A percentile compares a stretch with the other conserved stretches of the same genome.
Conservation (phyloP, 2,329 filamentous ascomycete genomes). For the Fusarium beomiforme region DNA sequence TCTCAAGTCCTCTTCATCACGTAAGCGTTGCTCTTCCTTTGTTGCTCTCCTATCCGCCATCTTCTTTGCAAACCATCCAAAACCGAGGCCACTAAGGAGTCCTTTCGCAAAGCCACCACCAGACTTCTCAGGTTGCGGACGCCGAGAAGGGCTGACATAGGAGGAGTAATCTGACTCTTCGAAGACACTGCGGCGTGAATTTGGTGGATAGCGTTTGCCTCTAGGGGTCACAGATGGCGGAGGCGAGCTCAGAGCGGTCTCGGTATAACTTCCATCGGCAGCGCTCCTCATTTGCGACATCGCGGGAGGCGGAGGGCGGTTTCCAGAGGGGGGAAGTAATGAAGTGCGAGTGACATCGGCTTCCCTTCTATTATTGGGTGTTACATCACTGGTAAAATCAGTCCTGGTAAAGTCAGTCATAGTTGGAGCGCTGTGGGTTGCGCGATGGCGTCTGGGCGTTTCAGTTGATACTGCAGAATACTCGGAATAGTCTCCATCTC, state of each 20-base stretch:
- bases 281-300: constrained; percentile 60
- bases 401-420: constrained; percentile 55
- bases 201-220: constrained; percentile 57
- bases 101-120: constrained; percentile 65
- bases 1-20: constrained; percentile 63
- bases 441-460: constrained; percentile 62
- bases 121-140: constrained; percentile 57
- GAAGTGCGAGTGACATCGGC: constrained; percentile 50
- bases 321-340: constrained; percentile 58
- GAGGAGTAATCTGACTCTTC: constrained; percentile 69
- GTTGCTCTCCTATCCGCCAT: constrained; percentile 65
- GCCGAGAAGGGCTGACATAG: constrained; percentile 70
- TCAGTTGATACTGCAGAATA: constrained; percentile 72
- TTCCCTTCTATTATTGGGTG: constrained; percentile 44
- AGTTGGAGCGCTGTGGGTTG: constrained; percentile 51
- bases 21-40: constrained; percentile 58
- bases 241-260: constrained; percentile 48
- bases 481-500: constrained; percentile 71
- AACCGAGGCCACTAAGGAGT: constrained; percentile 68
- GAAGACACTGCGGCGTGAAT: constrained; percentile 54
- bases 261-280: constrained; percentile 58
- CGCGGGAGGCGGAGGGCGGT: constrained; percentile 48
- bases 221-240: constrained; percentile 57
- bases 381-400: constrained; percentile 44
- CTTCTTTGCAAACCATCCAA: constrained; percentile 75